A percentile compares a stretch with the other conserved stretches of the same genome.
Evolutionary conservation across 371 early-diverging fungal genomes (phyloP).

Genomic region (Mortierella sp.): DNA sequence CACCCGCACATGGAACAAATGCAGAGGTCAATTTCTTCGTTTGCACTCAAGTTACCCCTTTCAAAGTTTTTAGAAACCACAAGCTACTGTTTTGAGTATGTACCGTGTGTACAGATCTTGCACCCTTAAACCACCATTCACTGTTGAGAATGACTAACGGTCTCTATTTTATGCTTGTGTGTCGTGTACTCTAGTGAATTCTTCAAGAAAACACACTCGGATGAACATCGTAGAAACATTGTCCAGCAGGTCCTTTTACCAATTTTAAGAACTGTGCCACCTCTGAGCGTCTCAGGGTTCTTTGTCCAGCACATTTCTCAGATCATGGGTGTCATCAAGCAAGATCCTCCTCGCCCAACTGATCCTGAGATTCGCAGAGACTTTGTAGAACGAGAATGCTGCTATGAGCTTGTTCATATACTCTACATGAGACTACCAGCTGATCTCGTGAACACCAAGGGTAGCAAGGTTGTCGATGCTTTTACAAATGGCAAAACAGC

Average conservation of each 20-base stretch:
- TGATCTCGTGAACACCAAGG: slow-evolving; percentile 52
- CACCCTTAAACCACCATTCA: no score
- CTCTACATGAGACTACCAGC: slow-evolving; percentile 55
- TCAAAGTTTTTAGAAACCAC: slow-evolving; percentile 56
- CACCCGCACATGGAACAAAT: slow-evolving; percentile 62
- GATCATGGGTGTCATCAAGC: slow-evolving; percentile 59
- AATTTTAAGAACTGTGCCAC: slow-evolving; percentile 56
- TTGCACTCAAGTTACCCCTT: slow-evolving; percentile 54
- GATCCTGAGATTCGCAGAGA: slow-evolving; percentile 52
- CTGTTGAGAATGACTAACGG: no score
- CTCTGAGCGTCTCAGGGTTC: slow-evolving; percentile 56
- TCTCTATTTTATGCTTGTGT: neutral
- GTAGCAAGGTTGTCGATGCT: slow-evolving; percentile 51
- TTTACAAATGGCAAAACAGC: slow-evolving; percentile 28
- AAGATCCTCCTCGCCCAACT: slow-evolving; percentile 40
- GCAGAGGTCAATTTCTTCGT: slow-evolving; percentile 51
- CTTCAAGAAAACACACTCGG: slow-evolving; percentile 45
- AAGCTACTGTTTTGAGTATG: slow-evolving; percentile 60
- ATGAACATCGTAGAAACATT: slow-evolving; percentile 58
- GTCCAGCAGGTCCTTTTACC: slow-evolving; percentile 59
- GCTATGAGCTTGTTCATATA: slow-evolving; percentile 52
- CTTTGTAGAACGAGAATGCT: slow-evolving; percentile 59
- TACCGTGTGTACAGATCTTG: no score
- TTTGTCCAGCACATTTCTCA: slow-evolving; percentile 58
- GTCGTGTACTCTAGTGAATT: slow-evolving; percentile 51